phyloP scores from a whole-genome alignment of 2,329 filamentous ascomycete genomes.

The Aspergillus sp. region DNA sequence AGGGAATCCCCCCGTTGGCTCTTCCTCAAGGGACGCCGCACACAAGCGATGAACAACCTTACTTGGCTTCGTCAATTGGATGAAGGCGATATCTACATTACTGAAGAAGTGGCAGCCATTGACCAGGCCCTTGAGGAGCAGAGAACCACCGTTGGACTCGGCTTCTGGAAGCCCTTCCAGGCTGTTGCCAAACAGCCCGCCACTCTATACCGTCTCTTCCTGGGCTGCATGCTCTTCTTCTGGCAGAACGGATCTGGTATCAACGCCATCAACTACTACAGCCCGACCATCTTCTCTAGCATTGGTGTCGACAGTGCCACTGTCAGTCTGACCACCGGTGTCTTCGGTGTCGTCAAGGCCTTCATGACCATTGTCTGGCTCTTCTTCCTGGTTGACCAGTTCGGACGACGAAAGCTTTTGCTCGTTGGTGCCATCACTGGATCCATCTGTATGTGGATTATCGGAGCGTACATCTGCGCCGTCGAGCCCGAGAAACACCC shows the following conservation, averaged over 20 bases:
- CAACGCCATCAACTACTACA: conserved; percentile 75
- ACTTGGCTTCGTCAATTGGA: conserved; percentile 40
- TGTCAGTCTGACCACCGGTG: conserved; percentile 63
- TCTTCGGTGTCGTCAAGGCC: conserved; percentile 74
- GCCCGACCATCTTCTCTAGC: conserved; percentile 62
- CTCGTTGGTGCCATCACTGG: conserved; percentile 61
- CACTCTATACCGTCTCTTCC: conserved; percentile 66
- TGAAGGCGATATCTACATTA: conserved; percentile 54
- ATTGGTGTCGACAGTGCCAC: conserved; percentile 60
- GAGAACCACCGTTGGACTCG: conserved; percentile 58
- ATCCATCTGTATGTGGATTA: conserved; percentile 38
- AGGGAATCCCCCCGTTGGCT: conserved; percentile 67
- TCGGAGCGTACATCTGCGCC: conserved; percentile 35
- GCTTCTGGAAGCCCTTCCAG: conserved; percentile 70
- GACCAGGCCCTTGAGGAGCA: conserved; percentile 66
- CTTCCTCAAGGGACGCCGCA: conserved; percentile 62
- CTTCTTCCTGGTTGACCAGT: conserved; percentile 61
- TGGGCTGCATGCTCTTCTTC: conserved; percentile 70
- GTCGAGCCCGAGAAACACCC: conserved; percentile 20
- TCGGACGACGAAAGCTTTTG: conserved; percentile 60
- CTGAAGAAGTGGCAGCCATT: conserved; percentile 68
- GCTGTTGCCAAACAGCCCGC: conserved; percentile 50
- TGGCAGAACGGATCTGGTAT: conserved; percentile 75
- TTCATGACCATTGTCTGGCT: conserved; percentile 65
- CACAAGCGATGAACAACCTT: conserved; percentile 57